Base-by-base conservation (phyloP, 2,329 filamentous ascomycete species). In the Dothiorella sarmentorum region DNA sequence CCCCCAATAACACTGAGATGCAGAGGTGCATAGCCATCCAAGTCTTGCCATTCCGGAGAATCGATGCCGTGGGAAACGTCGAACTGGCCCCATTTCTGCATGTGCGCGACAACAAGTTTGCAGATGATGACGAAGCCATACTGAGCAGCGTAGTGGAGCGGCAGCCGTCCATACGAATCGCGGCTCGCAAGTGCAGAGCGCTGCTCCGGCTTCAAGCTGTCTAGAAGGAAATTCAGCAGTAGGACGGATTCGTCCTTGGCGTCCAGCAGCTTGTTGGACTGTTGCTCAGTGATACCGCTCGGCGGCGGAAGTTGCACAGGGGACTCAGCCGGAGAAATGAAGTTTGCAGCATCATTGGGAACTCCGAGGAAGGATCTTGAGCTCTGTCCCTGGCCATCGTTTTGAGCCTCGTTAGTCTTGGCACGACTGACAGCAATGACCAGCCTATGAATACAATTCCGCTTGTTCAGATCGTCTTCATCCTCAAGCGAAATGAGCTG, bases 91-190 rank as follows among this genome's bases (percentile, higher is more conserved):
- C 93, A 97, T 22, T 86, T 82, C 69, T 93, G 89, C 86, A 99
- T 92, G 67, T 88, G 87, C 63, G 87, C 85, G 76, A 97, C 92
- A 64, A 97, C 83, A 22, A 92, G 81, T 69, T 96, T 83, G 68
- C 91, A 96, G 9, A 97, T 87, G n/a, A 91, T 84, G 3, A 94
- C 89, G 66, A 97, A 91, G 2, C 94, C 94, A 69, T 95, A 96
- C 70, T 97, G 91, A 0, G 94, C 93, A 2, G 91, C 91, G 69
- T 97, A 97, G 71, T 97, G 93, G 10, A 97, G 80, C 1, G 93
- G 91, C 13, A 93, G 82, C 4, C 93, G 88, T 2, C 91, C 92
- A 61, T 93, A 89, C 0, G 85, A 81, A 73, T 97, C 93, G 60
- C 82, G 85, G 11, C 83, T 82, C 51, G 82, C 78, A 10, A 97